A percentile compares a stretch with the other conserved stretches of the same genome.
These are phyloP conservation scores for Pyrenophora seminiperda DNA, from an alignment of 2,329 filamentous ascomycete species.

Conservation along the genomic window DNA sequence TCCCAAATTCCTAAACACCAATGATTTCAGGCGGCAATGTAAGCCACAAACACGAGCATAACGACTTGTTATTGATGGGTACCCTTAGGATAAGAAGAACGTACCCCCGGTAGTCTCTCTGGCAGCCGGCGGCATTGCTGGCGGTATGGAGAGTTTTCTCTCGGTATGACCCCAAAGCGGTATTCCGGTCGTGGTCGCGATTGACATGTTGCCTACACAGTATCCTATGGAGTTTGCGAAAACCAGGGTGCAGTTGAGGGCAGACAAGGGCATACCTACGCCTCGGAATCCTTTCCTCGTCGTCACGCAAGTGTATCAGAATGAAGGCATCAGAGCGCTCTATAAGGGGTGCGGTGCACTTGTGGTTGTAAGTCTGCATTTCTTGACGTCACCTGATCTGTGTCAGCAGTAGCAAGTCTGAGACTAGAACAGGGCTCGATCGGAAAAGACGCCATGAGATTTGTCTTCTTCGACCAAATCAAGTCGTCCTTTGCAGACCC, in stretches of 20 bases:
- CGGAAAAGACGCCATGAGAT: slow-evolving; percentile 69
- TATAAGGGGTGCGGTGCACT: slow-evolving; percentile 68
- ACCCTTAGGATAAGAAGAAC: slow-evolving; percentile 41
- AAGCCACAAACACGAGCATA: not conserved
- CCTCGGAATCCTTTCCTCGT: slow-evolving; percentile 64
- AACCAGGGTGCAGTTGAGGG: slow-evolving; percentile 64
- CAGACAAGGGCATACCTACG: slow-evolving; percentile 51
- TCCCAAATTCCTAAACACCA: slow-evolving; percentile 10
- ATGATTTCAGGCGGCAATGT: slow-evolving; percentile 43
- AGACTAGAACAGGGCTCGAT: slow-evolving; percentile 56
- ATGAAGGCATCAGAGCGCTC: slow-evolving; percentile 63
- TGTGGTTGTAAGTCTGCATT: slow-evolving; percentile 51
- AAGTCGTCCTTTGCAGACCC: slow-evolving; percentile 62
- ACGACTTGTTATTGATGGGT: not conserved
- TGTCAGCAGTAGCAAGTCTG: slow-evolving; percentile 8
- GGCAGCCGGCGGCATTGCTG: slow-evolving; percentile 47
- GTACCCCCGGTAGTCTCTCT: slow-evolving; percentile 48
- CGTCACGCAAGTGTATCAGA: slow-evolving; percentile 59
- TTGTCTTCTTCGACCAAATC: slow-evolving; percentile 69
- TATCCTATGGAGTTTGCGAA: slow-evolving; percentile 73
- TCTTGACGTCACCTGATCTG: not conserved
- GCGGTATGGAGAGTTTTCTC: slow-evolving; percentile 47
- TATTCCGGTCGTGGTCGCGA: slow-evolving; percentile 6
- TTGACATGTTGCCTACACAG: slow-evolving; percentile 21
- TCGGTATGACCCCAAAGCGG: slow-evolving; percentile 30